Evolutionary conservation across 352 stramenopile genomes (phyloP).

Genomic region (Thalassiosira livingstoniorum): DNA sequence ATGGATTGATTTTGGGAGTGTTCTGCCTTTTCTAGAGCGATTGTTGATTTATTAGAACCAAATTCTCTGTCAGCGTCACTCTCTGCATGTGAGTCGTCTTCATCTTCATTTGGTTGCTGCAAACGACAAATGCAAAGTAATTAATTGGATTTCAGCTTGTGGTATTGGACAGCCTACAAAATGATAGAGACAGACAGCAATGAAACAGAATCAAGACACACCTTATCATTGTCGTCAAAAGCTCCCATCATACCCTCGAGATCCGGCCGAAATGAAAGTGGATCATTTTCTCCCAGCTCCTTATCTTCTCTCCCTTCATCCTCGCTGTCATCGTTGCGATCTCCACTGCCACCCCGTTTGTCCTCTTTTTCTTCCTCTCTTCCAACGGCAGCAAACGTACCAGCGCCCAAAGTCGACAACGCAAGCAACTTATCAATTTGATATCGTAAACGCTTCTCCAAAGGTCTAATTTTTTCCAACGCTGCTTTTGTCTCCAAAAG

Average conservation of each 20-base stretch:
- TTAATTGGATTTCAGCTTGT: too few species aligned
- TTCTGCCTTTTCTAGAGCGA: conserved; percentile 52
- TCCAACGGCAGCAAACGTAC: conserved; percentile 49
- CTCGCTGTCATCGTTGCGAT: conserved; percentile 16
- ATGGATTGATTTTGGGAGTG: conserved; percentile 31
- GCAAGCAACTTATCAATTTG: conserved; percentile 83
- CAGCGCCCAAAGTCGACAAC: conserved; percentile 44
- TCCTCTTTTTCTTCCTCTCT: conserved; percentile 54
- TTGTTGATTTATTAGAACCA: background rate
- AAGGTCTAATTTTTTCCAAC: conserved; percentile 78
- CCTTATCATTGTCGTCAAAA: conserved; percentile 42
- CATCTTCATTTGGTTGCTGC: conserved; percentile 4
- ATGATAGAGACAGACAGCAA: conserved; percentile 5
- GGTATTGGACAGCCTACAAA: background rate
- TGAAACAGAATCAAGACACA: background rate
- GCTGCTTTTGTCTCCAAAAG: conserved; percentile 76
- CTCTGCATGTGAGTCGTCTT: conserved; percentile 51
- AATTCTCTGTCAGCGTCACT: conserved; percentile 35
- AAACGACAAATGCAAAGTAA: conserved; percentile 1
- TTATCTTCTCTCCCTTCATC: conserved; percentile 46
- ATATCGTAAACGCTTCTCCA: conserved; percentile 84
- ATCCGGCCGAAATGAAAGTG: conserved; percentile 62
- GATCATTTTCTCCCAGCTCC: conserved; percentile 48
- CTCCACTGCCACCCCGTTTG: conserved; percentile 18
- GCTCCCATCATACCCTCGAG: conserved; percentile 58